Base-by-base conservation (phyloP, 805 yeast genomes). In the Kurtzmaniella fragi region DNA sequence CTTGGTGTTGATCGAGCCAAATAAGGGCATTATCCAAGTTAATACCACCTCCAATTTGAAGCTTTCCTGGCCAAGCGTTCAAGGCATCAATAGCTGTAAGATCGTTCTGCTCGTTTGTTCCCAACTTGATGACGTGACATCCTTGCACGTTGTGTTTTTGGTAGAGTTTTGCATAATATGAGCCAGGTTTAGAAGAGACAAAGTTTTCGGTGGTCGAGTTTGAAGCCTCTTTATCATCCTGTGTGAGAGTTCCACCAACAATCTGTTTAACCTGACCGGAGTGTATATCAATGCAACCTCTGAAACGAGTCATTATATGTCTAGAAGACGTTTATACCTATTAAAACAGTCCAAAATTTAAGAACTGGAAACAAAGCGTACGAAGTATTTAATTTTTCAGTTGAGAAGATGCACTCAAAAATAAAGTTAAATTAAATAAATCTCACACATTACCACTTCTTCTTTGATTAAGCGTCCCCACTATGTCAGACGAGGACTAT, bases 271-370 rank as follows among this genome's bases (percentile, higher is more conserved):
- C 99, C 49, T 86, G 83, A 2, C 99, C 99, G 6, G 84, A 76
- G 60, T 93, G 99, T 42, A 93, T 80, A 57, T 93, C 99, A 29
- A 93, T 91, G 55, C 99, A 93, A 1, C 97, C 98, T 52, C 90
- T 77, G 63, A 87, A 93, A 38, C 73, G 72, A 0, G 96, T 90
- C 96, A 90, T 89, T 10, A 4, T 32, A 7, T 17, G 34, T 8
- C 7, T 9, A 26, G 28, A 12, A 9, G 28, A n/a, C n/a, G n/a
- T n/a, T n/a, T n/a, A n/a, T n/a, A n/a, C n/a, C n/a, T n/a, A n/a
- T n/a, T n/a, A n/a, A n/a, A n/a, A n/a, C n/a, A n/a, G n/a, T n/a
- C n/a, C n/a, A n/a, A n/a, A n/a, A n/a, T n/a, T n/a, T n/a, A n/a
- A n/a, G n/a, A n/a, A n/a, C n/a, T n/a, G n/a, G n/a, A n/a, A n/a